Percentiles rank a stretch among this genome's conserved stretches.
Conservation (phyloP, 768 basidiomycete genomes). For the Termitomyces bulborhizus region DNA sequence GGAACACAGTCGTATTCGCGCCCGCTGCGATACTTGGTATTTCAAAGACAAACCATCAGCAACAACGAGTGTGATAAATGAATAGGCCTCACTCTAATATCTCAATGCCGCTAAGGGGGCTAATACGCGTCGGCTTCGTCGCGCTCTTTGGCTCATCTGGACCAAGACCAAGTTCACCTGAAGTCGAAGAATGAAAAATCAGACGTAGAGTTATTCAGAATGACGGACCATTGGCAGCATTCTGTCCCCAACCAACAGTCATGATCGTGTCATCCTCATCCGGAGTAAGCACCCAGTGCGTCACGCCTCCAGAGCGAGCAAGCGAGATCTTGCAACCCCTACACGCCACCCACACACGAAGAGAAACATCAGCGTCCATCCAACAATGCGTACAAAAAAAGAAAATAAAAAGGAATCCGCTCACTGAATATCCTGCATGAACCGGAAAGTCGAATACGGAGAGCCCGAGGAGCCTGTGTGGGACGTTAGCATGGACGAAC, state of each 20-base stretch:
- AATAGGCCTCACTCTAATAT: constrained; percentile 57
- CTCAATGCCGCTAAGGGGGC: constrained; percentile 71
- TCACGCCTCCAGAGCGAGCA: constrained; percentile 79
- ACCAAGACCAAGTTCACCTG: constrained; percentile 79
- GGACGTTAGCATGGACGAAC: background rate
- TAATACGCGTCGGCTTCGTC: constrained; percentile 71
- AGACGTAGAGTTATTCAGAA: too few relatives aligned
- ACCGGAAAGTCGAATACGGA: constrained; percentile 82
- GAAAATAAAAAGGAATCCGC: constrained; percentile 13
- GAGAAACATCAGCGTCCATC: background rate
- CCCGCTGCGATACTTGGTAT: constrained; percentile 66
- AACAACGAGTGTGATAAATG: background rate
- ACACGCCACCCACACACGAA: constrained; percentile 2
- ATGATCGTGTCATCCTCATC: constrained; percentile 74
- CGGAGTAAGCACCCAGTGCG: constrained; percentile 74
- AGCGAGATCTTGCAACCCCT: constrained; percentile 76
- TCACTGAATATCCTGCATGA: constrained; percentile 82
- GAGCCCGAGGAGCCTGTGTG: constrained; percentile 78
- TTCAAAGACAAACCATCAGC: background rate
- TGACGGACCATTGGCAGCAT: constrained; percentile 68
- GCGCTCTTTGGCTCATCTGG: constrained; percentile 79
- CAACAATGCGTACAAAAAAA: background rate
- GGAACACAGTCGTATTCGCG: constrained; percentile 81
- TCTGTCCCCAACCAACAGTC: constrained; percentile 84
- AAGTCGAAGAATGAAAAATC: background rate